These are phyloP conservation scores for Paxillus rubicundulus DNA, from an alignment of 768 basidiomycete species.

Conservation along the genomic window DNA sequence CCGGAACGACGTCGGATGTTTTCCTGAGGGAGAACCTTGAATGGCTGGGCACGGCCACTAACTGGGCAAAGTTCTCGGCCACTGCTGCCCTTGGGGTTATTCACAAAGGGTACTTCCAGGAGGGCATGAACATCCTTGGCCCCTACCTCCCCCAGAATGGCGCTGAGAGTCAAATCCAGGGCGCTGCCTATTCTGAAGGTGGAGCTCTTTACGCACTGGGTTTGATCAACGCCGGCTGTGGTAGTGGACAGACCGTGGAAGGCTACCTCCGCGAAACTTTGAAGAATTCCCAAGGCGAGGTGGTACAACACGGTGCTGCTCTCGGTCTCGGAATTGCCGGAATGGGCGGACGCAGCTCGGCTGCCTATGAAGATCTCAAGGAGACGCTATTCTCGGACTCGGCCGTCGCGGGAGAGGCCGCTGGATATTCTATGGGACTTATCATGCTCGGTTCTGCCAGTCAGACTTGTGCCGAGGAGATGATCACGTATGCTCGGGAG, in stretches of 20 bases:
- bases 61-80: constrained; percentile 99
- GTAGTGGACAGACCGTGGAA: constrained; percentile 63
- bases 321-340: constrained; percentile 94
- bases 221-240: constrained; percentile 90
- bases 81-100: constrained; percentile 97
- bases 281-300: constrained; percentile 71
- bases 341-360: constrained; percentile 87
- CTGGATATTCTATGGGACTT: constrained; percentile 96
- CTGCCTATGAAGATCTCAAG: constrained; percentile 91
- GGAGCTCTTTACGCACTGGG: constrained; percentile 96
- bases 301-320: constrained; percentile 96
- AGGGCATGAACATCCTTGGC: constrained; percentile 87
- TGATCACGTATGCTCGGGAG: constrained; percentile 94
- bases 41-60: constrained; percentile 91
- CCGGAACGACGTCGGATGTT: constrained; percentile 93
- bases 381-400: constrained; percentile 89
- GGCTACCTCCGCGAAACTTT: constrained; percentile 79
- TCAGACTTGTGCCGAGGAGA: constrained; percentile 79
- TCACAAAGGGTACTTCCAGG: constrained; percentile 93
- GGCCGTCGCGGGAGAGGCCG: constrained; percentile 92
- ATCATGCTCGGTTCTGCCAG: constrained; percentile 96
- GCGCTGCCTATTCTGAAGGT: constrained; percentile 89
- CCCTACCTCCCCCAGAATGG: constrained; percentile 87
- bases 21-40: constrained; percentile 96
- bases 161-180: constrained; percentile 72